Conservation (phyloP, 2,329 filamentous ascomycete species). For the Penicillium crustosum region DNA sequence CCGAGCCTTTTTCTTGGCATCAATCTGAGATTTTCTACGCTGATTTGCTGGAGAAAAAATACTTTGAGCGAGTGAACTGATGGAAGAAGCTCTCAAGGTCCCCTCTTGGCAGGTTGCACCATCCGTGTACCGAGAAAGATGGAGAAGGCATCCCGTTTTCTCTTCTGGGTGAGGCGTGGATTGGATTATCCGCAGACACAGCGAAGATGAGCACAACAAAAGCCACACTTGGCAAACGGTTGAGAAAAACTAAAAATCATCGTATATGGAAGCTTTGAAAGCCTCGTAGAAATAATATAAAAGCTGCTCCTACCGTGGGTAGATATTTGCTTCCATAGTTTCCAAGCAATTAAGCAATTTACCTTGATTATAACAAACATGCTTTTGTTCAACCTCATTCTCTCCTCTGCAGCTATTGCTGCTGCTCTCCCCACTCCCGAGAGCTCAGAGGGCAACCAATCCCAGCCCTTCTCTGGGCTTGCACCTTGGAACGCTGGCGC, state of each 20-base stretch:
- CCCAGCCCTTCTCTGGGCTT: slow-evolving; percentile 10
- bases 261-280: neutral
- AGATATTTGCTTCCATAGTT: too few relatives aligned
- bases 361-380: neutral
- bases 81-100: slow-evolving; percentile 22
- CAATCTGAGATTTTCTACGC: neutral
- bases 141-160: neutral
- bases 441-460: slow-evolving; percentile 1
- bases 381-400: slow-evolving; percentile 1
- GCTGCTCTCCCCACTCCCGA: slow-evolving; percentile 10
- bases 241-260: neutral
- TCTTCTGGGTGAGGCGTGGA: neutral
- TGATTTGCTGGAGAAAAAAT: slow-evolving; percentile 4
- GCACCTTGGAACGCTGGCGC: slow-evolving; percentile 39
- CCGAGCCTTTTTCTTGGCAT: slow-evolving; percentile 21
- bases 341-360: neutral
- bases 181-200: neutral
- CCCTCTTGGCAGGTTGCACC: slow-evolving; percentile 11
- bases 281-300: slow-evolving; percentile 2
- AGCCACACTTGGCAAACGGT: slow-evolving; percentile 4
- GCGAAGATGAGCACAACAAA: neutral
- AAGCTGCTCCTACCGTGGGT: neutral
- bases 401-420: slow-evolving; percentile 6
- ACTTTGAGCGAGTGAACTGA: slow-evolving; percentile 1
- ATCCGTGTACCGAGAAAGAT: neutral